Evolutionary conservation across 2,329 filamentous ascomycete species (phyloP), one percentile per base, ranked within the genome.

Genomic region (Talaromyces sp.): DNA sequence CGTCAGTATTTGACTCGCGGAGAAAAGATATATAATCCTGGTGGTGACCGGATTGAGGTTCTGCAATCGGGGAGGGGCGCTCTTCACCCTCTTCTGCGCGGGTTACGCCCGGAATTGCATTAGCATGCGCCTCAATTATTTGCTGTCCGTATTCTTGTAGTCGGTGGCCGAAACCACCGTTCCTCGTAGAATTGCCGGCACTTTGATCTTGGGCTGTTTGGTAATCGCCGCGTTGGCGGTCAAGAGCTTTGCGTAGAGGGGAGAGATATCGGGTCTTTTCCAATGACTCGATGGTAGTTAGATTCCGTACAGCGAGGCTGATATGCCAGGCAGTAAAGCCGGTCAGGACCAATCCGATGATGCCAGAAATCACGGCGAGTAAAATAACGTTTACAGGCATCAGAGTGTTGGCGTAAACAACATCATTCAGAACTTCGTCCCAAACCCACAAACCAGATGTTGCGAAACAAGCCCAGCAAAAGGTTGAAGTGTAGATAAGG

Each of bases 211-310:
- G 22, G 19, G 37, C 22, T 6, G 48, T 8, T 21, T 37, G 53
- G 28, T 53, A 43, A 48, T 82, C 79, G 61, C 77, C 74, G 64
- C 84, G 82, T 57, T 86, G 82, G 62, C 83, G 78, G 68, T 89
- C 85, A 69, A 93, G 82, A 51, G 83, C 83, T 69, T 85, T 85
- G 58, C 88, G 83, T 60, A 96, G 72, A 0, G 91, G 90, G 9
- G 89, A 91, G 7, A 96, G 82, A 74, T 99, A 99, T 57, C 94
- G 84, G 1, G 93, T 97, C 79, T 94, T 97, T 74, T 99, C 94
- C 60, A 99, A 78, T 67, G 89, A 96, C 73, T 99, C 94, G 60
- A 99, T 97, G 2, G 94, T 99, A 1, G 94, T 99, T 74, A 95
- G 86, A 3, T 90, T 91, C 25, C 83, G 82, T 56, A 83, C 77